Conservation (phyloP, 768 basidiomycete genomes). For the Megacollybia marginata region DNA sequence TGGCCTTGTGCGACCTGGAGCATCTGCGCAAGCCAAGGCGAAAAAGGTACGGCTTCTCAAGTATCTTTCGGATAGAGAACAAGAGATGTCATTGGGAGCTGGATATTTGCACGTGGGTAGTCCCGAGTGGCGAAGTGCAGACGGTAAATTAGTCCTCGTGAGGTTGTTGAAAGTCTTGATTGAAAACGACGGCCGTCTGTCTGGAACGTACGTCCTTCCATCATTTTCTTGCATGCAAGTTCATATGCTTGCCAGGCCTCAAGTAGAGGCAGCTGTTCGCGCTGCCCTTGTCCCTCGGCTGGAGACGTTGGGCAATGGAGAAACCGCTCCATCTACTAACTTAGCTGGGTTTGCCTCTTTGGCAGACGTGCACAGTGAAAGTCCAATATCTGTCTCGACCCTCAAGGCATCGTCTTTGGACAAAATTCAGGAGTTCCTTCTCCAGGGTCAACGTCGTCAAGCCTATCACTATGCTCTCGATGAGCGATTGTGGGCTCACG, state of each 20-base stretch:
- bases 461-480: constrained; percentile 88
- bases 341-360: constrained; percentile 20
- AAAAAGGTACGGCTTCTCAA: constrained; percentile 75
- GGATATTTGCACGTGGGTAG: constrained; percentile 55
- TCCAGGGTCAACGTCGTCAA: constrained; percentile 77
- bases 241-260: constrained; percentile 27
- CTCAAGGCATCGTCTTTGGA: constrained; percentile 61
- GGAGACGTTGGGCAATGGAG: constrained; percentile 19
- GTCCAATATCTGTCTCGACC: constrained; percentile 48
- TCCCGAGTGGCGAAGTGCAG: constrained; percentile 49
- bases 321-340: constrained; percentile 14
- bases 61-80: constrained; percentile 69
- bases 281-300: constrained; percentile 60
- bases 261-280: constrained; percentile 70
- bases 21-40: constrained; percentile 59
- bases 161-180: constrained; percentile 74
- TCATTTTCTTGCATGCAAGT: neutral
- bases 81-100: constrained; percentile 72
- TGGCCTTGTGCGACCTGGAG: constrained; percentile 65
- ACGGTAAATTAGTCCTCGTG: constrained; percentile 71
- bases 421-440: constrained; percentile 70
- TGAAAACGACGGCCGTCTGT: constrained; percentile 81
- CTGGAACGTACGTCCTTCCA: constrained; percentile 63
- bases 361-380: constrained; percentile 30
- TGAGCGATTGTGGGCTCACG: constrained; percentile 90